Base-by-base conservation (phyloP, 768 basidiomycete species). In the Candolleomyces efflorescens region DNA sequence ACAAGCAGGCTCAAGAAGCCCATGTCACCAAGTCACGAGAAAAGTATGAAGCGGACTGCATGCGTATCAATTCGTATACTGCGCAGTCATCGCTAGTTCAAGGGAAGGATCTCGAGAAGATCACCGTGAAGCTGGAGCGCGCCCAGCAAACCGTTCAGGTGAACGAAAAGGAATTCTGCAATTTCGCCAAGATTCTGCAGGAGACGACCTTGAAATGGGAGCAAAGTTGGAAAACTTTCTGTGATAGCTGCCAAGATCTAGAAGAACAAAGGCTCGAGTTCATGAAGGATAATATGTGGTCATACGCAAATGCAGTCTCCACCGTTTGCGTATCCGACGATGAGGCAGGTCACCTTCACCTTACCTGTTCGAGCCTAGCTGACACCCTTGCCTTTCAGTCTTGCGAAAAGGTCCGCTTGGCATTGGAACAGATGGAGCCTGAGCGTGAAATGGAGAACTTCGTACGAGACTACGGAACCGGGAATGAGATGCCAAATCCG, bases 251-350 rank as follows among this genome's bases (percentile, higher is more conserved):
- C 60, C 97, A 99, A 72, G 97, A 99, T 74, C 73, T 97, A 51
- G 97, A 99, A 66, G 94, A 98, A 64, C 88, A 94, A 58, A 83
- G 97, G n/a, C 74, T 95, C 67, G 92, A 94, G 59, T 92, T 96
- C 68, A 86, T 90, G 77, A 98, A 96, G 73, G 92, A 95, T 68
- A 92, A 91, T 63, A 80, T 97, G 72, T 99, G 97, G 96, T 83
- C 85, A 6, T 98, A 92, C 69, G 94, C 97, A 0, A 99, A 99
- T 69, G 88, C 89, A 0, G 87, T 97, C n/a, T 97, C 95, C 13
- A 92, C 90, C 11, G 90, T 95, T 13, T 98, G 97, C 64, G 95
- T 99, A 17, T 77, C 86, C 11, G 97, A 98, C 67, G 97, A 99
- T 64, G 93, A 96, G 84, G 94, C 94, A 64, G 60, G 82, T 76